Percentiles rank a stretch among this genome's conserved stretches.
These are phyloP conservation scores for Paxillus involutus DNA, from an alignment of 768 basidiomycete genomes.

Conservation along the genomic window DNA sequence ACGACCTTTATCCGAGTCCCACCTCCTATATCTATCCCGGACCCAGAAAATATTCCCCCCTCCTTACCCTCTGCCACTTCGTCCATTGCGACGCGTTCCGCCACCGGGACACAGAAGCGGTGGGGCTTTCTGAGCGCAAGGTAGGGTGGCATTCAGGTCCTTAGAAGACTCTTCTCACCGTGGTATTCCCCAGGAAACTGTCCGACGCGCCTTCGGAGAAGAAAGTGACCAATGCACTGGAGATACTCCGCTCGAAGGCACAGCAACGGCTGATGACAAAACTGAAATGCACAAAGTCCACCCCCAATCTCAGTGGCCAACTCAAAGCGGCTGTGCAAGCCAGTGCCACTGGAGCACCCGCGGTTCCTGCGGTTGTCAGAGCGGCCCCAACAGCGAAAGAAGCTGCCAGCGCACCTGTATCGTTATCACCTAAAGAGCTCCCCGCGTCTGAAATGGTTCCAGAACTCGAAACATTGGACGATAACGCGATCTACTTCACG, in stretches of 20 bases:
- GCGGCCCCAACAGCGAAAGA: neutral
- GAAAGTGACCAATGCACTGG: conserved; percentile 3
- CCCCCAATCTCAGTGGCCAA: conserved; percentile 19
- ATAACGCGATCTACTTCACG: conserved; percentile 28
- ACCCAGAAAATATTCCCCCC: neutral
- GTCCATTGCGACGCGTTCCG: neutral
- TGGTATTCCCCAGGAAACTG: conserved; percentile 9
- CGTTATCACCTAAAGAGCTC: neutral
- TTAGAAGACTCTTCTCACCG: neutral
- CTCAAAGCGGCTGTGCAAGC: neutral
- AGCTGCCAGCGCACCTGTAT: neutral
- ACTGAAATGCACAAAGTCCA: conserved; percentile 21
- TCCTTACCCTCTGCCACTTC: neutral
- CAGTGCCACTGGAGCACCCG: neutral
- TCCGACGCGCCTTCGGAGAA: conserved; percentile 10
- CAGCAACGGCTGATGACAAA: conserved; percentile 20
- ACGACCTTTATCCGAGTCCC: conserved; percentile 2
- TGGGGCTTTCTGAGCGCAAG: conserved; percentile 21
- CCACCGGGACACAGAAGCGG: conserved; percentile 3
- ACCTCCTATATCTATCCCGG: conserved; percentile 12
- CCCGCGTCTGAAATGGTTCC: neutral
- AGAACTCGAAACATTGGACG: conserved; percentile 14
- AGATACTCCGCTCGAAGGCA: conserved; percentile 10
- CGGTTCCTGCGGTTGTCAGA: neutral
- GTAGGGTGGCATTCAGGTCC: conserved; percentile 2